Base-by-base conservation (phyloP, 805 yeast species). In the Maudiozyma saulgeensis region DNA sequence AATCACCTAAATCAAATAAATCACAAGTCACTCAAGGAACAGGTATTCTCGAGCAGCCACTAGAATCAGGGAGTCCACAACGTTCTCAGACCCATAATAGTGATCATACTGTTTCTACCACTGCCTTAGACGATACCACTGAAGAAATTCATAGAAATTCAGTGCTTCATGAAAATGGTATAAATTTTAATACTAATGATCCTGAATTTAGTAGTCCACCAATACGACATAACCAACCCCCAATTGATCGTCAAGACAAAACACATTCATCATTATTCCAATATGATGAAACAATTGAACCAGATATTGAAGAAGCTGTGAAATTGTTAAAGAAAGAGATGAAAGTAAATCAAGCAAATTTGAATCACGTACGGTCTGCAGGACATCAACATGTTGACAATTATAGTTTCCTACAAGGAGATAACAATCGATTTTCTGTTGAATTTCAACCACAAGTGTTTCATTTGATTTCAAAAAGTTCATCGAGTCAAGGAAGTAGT, bases 301-400 rank as follows among this genome's bases (percentile, higher is more conserved):
- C 63, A 11, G 53, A 54, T 34, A 54, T 62, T 19, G 65, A 59
- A 32, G 59, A 61, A 37, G 67, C 67, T 6, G 64, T 59, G 0
- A 48, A 53, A 37, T 44, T 55, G 4, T 49, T 61, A 28, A 58
- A 51, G 46, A 48, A 49, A 21, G 63, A 61, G 38, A 57, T 53
- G 43, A 42, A 45, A 2, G 25, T 34, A 1, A 32, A 38, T 2
- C 45, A 43, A 12, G 52, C 55, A 23, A 44, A 40, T 21, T 44
- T 49, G 7, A 53, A 46, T 32, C 21, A 19, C 15, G n/a, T 32
- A 7, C 13, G 11, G 21, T 23, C 18, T 12, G 12, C 16, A 13
- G 5, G 12, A 12, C 16, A 6, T 13, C 23, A 2, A 40, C 50
- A 11, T 9, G 12, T 23, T 16, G 42, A 39, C 5, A 35, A 35